Evolutionary conservation across 495 filamentous ascomycete genomes (phyloP).

Genomic region (Hypoxylon cercidicola): DNA sequence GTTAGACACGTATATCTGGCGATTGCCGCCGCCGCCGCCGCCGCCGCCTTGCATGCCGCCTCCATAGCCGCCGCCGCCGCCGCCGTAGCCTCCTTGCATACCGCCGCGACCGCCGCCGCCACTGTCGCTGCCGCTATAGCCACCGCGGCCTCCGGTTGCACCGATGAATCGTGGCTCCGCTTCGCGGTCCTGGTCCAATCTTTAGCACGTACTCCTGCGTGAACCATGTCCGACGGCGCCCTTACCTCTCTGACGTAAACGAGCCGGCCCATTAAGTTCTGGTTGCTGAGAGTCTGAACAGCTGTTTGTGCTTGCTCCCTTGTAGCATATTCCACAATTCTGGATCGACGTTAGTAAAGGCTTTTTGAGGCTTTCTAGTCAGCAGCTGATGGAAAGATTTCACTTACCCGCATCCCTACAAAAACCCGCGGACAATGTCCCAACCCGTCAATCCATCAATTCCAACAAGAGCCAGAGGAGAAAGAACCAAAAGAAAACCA

Average conservation of each 20-base stretch:
- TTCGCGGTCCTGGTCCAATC: conserved; percentile 79
- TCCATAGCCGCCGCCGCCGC: conserved; percentile 51
- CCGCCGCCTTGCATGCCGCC: conserved; percentile 64
- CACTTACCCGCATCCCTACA: conserved; percentile 99
- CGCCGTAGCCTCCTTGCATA: conserved; percentile 55
- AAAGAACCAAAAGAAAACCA: conserved; percentile 77
- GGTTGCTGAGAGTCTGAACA: conserved; percentile 97
- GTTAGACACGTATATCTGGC: conserved; percentile 97
- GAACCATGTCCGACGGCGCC: conserved; percentile 23
- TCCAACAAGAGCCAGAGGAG: conserved; percentile 83
- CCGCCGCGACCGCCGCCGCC: no score
- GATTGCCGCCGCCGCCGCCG: conserved; percentile 69
- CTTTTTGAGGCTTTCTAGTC: background rate
- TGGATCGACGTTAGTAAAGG: conserved; percentile 46
- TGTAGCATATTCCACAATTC: conserved; percentile 99
- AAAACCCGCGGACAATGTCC: conserved; percentile 85
- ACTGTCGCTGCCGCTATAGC: conserved; percentile 67
- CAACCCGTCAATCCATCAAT: conserved; percentile 99
- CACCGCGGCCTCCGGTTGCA: conserved; percentile 72
- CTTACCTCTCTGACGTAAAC: conserved; percentile 98
- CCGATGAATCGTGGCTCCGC: conserved; percentile 93
- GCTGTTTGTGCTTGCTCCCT: conserved; percentile 98
- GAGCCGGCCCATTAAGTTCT: conserved; percentile 96
- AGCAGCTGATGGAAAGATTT: conserved; percentile 2
- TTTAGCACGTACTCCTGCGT: conserved; percentile 36